Evolutionary conservation across 2,329 filamentous ascomycete genomes (phyloP).

Genomic region (Aspergillus pseudoglaucus): DNA sequence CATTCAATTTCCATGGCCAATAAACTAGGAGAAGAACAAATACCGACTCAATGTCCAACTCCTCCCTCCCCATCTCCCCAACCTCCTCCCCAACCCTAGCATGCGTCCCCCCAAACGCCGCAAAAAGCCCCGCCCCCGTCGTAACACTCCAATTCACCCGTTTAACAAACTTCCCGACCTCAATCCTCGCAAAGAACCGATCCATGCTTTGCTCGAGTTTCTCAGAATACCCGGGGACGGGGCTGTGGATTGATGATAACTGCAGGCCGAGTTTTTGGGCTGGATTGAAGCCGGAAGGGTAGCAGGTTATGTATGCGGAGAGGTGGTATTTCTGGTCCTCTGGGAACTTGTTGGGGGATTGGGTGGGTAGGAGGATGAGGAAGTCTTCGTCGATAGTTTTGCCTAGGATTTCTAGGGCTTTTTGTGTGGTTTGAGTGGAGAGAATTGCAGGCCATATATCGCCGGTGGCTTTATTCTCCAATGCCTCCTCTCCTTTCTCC

Average conservation of each 20-base stretch:
- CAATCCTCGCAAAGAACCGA: constrained; percentile 51
- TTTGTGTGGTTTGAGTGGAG: constrained; percentile 20
- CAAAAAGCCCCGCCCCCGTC: constrained; percentile 34
- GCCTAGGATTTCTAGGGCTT: constrained; percentile 45
- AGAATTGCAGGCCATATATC: constrained; percentile 31
- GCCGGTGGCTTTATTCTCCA: constrained; percentile 44
- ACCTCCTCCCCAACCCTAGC: constrained; percentile 17
- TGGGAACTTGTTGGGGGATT: constrained; percentile 9
- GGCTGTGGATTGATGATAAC: constrained; percentile 51
- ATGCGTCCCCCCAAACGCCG: constrained; percentile 33
- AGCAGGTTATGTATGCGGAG: constrained; percentile 51
- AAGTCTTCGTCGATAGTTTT: constrained; percentile 55
- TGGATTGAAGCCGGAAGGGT: constrained; percentile 54
- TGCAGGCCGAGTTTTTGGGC: constrained; percentile 48
- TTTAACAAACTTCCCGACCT: constrained; percentile 49
- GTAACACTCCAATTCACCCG: constrained; percentile 48
- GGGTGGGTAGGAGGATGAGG: constrained; percentile 51
- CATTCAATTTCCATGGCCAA: constrained; percentile 4
- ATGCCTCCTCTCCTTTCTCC: constrained; percentile 7
- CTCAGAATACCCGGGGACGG: constrained; percentile 51
- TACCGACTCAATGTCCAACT: constrained; percentile 37
- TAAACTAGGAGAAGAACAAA: not conserved
- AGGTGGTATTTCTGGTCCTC: constrained; percentile 45
- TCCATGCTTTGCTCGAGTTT: constrained; percentile 58
- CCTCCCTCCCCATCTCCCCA: constrained; percentile 20